Evolutionary conservation across 371 early-diverging fungal species (phyloP), one percentile per base, ranked within the genome.

Genomic region (Dichotomocladium elegans): DNA sequence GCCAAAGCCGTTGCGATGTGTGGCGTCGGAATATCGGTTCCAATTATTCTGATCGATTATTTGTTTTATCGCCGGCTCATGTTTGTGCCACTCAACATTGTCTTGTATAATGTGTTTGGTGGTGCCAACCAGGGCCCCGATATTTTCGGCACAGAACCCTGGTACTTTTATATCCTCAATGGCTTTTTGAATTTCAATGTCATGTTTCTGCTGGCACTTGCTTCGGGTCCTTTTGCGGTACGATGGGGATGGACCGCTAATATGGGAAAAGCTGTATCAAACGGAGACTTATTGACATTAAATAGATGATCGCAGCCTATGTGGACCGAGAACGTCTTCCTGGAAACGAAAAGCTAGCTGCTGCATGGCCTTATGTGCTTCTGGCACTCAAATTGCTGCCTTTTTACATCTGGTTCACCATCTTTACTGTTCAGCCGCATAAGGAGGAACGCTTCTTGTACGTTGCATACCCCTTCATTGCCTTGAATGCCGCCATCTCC

Each of bases 401-500:
- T 1, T 82, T 92, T 30, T 86, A 87, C 47, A 56, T 92, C 17
- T 88, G 88, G 89, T 73, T 95, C 25, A 56, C 59, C 10, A 85
- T 91, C 21, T 93, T 97, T 52, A 82, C 85, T 4, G 30, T 82
- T 8, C 95, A 95, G 68, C 88, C 95, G 9, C 98, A 97, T 77
- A 97, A 97, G 66, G 98, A 97, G 59, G 98, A 97, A 56, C 83
- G 98, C 2, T 97, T 97, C 62, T 60, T 97, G 64, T 94, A 79
- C 64, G 90, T 94, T n/a, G 86, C 91, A 4, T 97, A 95, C 63
- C 98, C 98, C 30, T 61, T 90, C 41, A 57, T 97, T 37, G 83
- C 87, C 58, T 78, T 93, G 49, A 88, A 87, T 47, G 93, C 92
- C 0, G 85, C 90, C 1, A 72, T 86, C 12, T 67, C 87, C 0